A percentile compares a stretch with the other conserved stretches of the same genome.
Conservation (phyloP, 768 basidiomycete species). For the Amanita inopinata region DNA sequence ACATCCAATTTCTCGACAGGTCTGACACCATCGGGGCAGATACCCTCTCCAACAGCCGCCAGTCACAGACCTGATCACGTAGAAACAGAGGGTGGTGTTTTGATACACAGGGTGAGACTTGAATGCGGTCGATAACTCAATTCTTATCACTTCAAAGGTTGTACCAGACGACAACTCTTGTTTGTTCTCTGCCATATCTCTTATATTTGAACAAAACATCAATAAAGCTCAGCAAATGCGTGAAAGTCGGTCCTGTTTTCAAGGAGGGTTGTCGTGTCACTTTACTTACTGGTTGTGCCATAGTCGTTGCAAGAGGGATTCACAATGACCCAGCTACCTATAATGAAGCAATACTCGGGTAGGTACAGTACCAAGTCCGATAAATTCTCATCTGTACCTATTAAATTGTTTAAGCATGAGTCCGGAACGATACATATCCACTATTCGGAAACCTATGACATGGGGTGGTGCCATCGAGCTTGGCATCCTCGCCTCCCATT, state of each 20-base stretch:
- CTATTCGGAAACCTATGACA: conserved; percentile 67
- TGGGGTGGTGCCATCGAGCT: conserved; percentile 99
- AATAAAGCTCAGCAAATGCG: conserved; percentile 62
- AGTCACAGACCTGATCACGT: conserved; percentile 47
- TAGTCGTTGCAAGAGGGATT: conserved; percentile 84
- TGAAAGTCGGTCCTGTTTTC: conserved; percentile 42
- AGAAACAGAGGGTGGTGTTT: conserved; percentile 48
- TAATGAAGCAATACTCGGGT: conserved; percentile 85
- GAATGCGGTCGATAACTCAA: not conserved
- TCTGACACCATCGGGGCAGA: conserved; percentile 4
- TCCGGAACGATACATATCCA: conserved; percentile 63
- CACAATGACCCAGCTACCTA: conserved; percentile 60
- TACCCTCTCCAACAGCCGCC: too few species aligned
- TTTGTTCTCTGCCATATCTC: conserved; percentile 78
- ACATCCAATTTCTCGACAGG: not conserved
- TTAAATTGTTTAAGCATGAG: conserved; percentile 27
- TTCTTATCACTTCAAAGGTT: conserved; percentile 31
- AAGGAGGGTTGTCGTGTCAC: not conserved
- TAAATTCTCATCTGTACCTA: too few species aligned
- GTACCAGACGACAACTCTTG: conserved; percentile 99
- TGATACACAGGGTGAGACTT: conserved; percentile 59
- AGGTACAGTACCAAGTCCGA: too few species aligned
- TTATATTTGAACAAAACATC: conserved; percentile 79
- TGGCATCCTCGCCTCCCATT: conserved; percentile 74
- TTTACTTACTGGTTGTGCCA: not conserved